Evolutionary conservation across 225 moss, liverwort and hornwort genomes (phyloP).

Genomic region (Anthoceros angustus): DNA sequence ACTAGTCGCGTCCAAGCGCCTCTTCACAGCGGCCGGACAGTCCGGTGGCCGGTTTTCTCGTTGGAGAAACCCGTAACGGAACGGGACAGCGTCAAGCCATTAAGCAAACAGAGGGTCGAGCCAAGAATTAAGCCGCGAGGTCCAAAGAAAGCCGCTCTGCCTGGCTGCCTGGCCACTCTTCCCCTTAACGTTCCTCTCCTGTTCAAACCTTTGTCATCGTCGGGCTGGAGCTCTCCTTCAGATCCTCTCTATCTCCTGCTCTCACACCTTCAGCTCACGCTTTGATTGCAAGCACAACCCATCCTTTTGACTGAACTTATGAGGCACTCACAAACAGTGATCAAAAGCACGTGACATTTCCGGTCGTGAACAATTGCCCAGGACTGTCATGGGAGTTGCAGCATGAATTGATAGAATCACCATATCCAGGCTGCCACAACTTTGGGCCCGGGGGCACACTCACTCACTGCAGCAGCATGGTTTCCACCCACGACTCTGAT

Average conservation of each 20-base stretch:
- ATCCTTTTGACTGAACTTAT: no score
- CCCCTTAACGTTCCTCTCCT: conserved; percentile 1
- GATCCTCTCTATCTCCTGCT: not conserved
- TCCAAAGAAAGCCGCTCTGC: conserved; percentile 1
- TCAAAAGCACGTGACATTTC: no score
- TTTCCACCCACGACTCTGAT: not conserved
- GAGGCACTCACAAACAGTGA: no score
- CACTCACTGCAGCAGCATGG: not conserved
- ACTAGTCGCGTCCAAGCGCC: conserved; percentile 1
- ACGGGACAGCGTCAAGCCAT: not conserved
- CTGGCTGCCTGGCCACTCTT: not conserved
- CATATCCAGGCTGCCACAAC: no score
- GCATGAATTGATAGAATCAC: no score
- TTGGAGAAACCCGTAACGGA: not conserved
- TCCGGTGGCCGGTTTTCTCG: not conserved
- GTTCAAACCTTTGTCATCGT: not conserved
- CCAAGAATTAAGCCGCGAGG: conserved; percentile 4
- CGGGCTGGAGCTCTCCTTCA: not conserved
- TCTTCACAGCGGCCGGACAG: not conserved
- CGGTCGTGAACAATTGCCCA: no score
- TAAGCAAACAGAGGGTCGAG: not conserved
- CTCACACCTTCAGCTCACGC: not conserved
- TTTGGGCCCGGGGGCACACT: not conserved
- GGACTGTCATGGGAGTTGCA: no score
- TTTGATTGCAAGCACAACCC: no score